Conservation (phyloP, 805 yeast species). For the Metschnikowia proteae region DNA sequence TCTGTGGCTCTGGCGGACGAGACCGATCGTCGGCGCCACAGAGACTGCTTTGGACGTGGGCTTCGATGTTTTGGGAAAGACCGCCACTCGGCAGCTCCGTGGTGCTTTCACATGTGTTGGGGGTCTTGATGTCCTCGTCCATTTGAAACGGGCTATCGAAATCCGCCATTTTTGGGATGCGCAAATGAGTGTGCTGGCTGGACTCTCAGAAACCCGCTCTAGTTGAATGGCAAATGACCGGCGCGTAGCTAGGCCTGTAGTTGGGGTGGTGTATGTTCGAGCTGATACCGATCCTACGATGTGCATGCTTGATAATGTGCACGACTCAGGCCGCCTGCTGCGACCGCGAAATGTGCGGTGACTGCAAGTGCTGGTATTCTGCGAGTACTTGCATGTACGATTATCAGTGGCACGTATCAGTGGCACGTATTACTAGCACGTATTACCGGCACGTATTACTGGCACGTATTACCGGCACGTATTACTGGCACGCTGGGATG, state of each 20-base stretch:
- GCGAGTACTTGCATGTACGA: neutral
- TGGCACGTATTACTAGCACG: too few species aligned
- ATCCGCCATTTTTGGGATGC: constrained; percentile 22
- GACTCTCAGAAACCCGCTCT: neutral
- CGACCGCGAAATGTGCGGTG: too few species aligned
- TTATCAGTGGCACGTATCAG: too few species aligned
- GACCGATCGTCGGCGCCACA: constrained; percentile 1
- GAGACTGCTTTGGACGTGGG: neutral
- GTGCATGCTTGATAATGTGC: constrained; percentile 3
- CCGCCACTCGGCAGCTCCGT: constrained; percentile 1
- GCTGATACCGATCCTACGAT: neutral
- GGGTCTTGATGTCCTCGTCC: constrained; percentile 37
- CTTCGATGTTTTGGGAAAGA: neutral
- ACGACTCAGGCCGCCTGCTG: neutral
- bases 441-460: too few species aligned
- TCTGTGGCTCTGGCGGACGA: constrained; percentile 6
- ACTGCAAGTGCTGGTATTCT: neutral
- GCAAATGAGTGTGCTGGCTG: neutral
- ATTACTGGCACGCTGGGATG: too few species aligned
- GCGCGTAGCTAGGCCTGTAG: neutral
- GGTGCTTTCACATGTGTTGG: neutral
- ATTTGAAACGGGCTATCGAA: constrained; percentile 42
- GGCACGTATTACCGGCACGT: too few species aligned
- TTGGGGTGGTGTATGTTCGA: neutral
- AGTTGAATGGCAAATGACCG: neutral